Base-by-base conservation (phyloP, 306 rosid genomes). In the Rubus parviflorus region DNA sequence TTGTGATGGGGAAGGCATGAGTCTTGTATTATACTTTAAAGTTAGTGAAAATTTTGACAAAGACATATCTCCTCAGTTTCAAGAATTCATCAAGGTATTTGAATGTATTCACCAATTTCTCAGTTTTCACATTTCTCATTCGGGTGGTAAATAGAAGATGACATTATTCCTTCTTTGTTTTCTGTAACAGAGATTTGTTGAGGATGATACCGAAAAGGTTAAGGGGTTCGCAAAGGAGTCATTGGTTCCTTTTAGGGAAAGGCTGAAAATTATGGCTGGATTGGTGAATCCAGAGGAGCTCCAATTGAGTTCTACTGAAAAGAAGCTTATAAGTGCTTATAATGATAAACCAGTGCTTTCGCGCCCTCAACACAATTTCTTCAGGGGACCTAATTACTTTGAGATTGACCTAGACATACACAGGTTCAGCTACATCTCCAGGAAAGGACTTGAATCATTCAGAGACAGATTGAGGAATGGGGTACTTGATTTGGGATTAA, bases 381-480 rank as follows among this genome's bases (percentile, higher is more conserved):
- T 78, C 81, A 77, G 56, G 97, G 98, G 98, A 71, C 81, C 90
- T 67, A 88, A 88, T 85, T 94, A 94, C 81, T 88, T 94, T 78
- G 98, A 94, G 90, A 90, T 94, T 82, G 98, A 94, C 83, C 74
- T 94, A 62, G 98, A 94, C 51, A 92, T 94, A 76, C 98, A 94
- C 82, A 87, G 97, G 9, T 94, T 94, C 84, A 87, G 97, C 89
- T 94, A 90, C 81, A 88, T 94, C 72, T 92, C 98, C 7, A 88
- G 98, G 88, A 92, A 86, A 83, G 98, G 98, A 58, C 94, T 94
- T 1, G 98, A 94, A 85, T 80, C 97, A 17, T 88, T 94, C 67
- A 81, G 89, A 61, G 97, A 89, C 72, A 93, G 93, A 43, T 83
- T 85, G 78, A 86, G 85, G 80, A 37, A 88, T 51, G 97, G 89